Conservation (phyloP, 768 basidiomycete genomes). For the Serendipita sp. region DNA sequence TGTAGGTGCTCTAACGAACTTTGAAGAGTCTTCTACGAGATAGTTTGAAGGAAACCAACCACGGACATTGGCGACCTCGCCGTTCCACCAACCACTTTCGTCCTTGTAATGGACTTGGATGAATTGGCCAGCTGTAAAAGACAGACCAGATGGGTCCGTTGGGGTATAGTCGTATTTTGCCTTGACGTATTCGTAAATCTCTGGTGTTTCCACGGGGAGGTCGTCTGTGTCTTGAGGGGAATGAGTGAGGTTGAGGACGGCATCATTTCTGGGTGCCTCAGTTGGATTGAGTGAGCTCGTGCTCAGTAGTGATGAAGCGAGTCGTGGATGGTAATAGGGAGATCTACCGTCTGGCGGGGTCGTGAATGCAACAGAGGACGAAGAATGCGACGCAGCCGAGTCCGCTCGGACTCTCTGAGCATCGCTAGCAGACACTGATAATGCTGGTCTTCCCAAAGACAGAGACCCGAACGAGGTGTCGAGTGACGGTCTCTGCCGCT, state of each 20-base stretch:
- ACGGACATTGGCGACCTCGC: conserved; percentile 43
- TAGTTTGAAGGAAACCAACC: conserved; percentile 99
- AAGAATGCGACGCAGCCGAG: neutral
- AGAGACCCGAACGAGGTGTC: conserved; percentile 5
- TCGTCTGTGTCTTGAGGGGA: neutral
- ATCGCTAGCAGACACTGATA: neutral
- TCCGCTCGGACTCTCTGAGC: neutral
- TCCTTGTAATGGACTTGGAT: conserved; percentile 85
- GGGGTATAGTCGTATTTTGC: conserved; percentile 87
- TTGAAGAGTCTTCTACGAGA: neutral
- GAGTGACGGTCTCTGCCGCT: conserved; percentile 1
- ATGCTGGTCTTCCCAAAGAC: neutral
- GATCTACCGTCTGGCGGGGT: neutral
- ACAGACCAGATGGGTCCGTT: conserved; percentile 61
- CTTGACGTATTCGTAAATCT: conserved; percentile 49
- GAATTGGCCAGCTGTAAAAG: conserved; percentile 79
- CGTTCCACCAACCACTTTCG: conserved; percentile 95
- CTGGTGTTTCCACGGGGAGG: neutral
- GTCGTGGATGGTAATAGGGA: neutral
- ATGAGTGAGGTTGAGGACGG: neutral
- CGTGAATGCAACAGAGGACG: conserved; percentile 3
- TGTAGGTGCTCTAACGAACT: neutral
- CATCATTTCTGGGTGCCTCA: neutral
- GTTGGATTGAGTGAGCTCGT: neutral
- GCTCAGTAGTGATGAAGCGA: neutral